Evolutionary conservation across 345 rosid genomes (phyloP), one percentile per base, ranked within the genome.

Genomic region (Moricandia arvensis): DNA sequence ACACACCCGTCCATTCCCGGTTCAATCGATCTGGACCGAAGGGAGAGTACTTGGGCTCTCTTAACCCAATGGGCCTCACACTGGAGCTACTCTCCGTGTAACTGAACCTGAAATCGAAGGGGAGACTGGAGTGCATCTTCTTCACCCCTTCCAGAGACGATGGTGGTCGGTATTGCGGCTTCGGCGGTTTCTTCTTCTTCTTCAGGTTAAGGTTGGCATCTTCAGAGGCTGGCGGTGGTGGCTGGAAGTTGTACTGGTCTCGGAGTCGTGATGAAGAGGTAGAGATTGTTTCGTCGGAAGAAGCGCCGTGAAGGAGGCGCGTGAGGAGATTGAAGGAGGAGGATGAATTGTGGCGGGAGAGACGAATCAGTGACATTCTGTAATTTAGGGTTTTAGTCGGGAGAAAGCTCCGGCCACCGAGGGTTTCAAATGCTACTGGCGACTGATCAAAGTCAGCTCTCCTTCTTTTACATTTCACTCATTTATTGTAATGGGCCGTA

Each of bases 31-130:
- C 89, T 6, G 97, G 98, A 11, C 99, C 97, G 13, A 95, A 92
- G 0, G 99, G 98, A 3, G 98, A 90, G 84, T 89, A 95, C 73
- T 95, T 95, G 26, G 98, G 98, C 75, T 92, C 97, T 79, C 99
- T 83, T 31, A 95, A 81, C 5, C 99, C 99, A 47, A 89, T 92
- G 2, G 99, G 90, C 74, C 97, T 81, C 45, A 87, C 96, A 38
- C 9, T 21, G 41, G 82, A 85, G 71, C 79, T 86, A 75, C 93
- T 90, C 86, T 89, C 96, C 4, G 99, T 90, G 86, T 95, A 92
- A 69, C 98, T 95, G 74, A 82, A 86, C 60, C 97, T 83, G 78
- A 92, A 92, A 85, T 92, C 98, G 65, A 95, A 90, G 1, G 93
- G 97, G 6, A 89, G 84, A 65, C 89, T 84, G 41, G 96, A 86